Percentiles rank a stretch among this genome's conserved stretches.
Evolutionary conservation across 352 stramenopile species (phyloP).

Genomic region (Pythium sukuiense): DNA sequence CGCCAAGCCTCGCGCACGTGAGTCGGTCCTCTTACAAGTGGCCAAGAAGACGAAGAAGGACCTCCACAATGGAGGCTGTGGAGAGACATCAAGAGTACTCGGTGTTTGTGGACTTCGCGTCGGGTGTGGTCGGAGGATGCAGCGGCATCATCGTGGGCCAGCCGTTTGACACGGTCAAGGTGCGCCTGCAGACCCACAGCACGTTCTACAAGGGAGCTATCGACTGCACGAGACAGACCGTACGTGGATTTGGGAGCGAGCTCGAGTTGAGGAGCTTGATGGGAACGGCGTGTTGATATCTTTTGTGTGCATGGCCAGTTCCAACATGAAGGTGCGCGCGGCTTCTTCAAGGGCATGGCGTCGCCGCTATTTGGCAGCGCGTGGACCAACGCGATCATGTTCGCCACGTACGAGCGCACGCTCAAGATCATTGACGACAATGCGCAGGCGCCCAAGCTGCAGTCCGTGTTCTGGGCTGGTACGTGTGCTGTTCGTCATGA

Average conservation of each 20-base stretch:
- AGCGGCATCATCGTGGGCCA: conserved; percentile 60
- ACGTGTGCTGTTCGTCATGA: not conserved
- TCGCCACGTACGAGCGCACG: conserved; percentile 77
- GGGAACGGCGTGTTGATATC: conserved; percentile 1
- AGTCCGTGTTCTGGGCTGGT: conserved; percentile 70
- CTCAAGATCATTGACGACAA: conserved; percentile 62
- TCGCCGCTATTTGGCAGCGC: conserved; percentile 82
- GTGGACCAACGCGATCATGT: conserved; percentile 88
- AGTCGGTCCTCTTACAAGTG: not conserved
- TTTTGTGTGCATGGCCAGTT: conserved; percentile 29
- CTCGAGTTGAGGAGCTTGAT: not conserved
- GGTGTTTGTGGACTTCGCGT: conserved; percentile 53
- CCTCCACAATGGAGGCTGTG: conserved; percentile 23
- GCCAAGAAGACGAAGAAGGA: not conserved
- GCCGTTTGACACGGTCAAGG: conserved; percentile 68
- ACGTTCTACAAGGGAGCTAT: conserved; percentile 53
- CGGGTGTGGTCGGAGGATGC: conserved; percentile 47
- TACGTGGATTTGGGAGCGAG: conserved; percentile 8
- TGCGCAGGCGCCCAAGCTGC: conserved; percentile 47
- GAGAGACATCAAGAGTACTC: conserved; percentile 43
- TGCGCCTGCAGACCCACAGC: conserved; percentile 60
- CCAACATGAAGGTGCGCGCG: conserved; percentile 66
- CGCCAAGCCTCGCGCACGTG: not conserved
- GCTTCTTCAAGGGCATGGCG: conserved; percentile 86
- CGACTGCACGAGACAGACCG: conserved; percentile 45